Conservation (phyloP, 805 yeast genomes). For the Pichia paraexigua region DNA sequence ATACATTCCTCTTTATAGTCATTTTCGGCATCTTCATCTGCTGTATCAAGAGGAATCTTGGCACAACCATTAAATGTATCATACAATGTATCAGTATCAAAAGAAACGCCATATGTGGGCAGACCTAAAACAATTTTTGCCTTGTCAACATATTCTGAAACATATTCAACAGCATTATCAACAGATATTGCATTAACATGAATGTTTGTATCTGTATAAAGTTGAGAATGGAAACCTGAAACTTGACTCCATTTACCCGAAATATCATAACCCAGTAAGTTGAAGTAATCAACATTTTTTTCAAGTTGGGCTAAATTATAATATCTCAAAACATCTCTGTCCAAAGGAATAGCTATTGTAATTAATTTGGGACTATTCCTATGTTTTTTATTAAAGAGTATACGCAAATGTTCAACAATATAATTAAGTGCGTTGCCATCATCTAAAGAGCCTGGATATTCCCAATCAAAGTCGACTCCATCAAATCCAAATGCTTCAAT, state of each 20-base stretch:
- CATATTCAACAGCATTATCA: conserved; percentile 35
- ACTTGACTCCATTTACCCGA: conserved; percentile 65
- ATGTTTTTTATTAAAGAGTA: conserved; percentile 15
- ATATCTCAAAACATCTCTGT: conserved; percentile 34
- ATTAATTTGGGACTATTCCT: conserved; percentile 31
- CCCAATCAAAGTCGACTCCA: conserved; percentile 95
- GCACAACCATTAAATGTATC: conserved; percentile 18
- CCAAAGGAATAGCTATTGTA: conserved; percentile 74
- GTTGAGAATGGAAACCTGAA: conserved; percentile 65
- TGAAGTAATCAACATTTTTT: conserved; percentile 57
- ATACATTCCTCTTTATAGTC: conserved; percentile 14
- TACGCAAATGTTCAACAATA: conserved; percentile 29
- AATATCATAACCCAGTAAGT: conserved; percentile 88
- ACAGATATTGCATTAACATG: conserved; percentile 32
- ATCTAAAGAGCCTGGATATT: conserved; percentile 48
- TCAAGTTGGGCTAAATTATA: conserved; percentile 51
- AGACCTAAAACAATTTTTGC: conserved; percentile 67
- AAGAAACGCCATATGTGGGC: conserved; percentile 70
- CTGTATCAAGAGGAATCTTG: conserved; percentile 4
- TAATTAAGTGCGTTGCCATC: conserved; percentile 40
- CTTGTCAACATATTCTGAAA: conserved; percentile 13
- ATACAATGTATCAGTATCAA: conserved; percentile 10
- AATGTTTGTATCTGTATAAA: conserved; percentile 28
- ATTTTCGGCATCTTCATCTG: conserved; percentile 1
- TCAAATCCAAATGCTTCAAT: conserved; percentile 61